Evolutionary conservation across 129 eudicot species (phyloP).

Genomic region (Chrysanthemum seticuspe): DNA sequence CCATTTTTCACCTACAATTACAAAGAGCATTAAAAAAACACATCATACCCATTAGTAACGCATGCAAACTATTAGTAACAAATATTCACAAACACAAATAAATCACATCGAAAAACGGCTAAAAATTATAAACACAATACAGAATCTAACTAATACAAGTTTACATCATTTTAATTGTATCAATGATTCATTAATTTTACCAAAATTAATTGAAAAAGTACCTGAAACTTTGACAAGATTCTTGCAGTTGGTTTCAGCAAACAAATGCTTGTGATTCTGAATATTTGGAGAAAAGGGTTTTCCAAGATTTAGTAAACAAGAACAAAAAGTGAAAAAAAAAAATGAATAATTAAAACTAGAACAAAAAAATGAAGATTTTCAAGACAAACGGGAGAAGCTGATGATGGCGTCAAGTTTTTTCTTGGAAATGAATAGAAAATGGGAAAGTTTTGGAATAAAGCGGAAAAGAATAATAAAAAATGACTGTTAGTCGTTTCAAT

Average conservation of each 20-base stretch:
- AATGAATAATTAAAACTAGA: not conserved
- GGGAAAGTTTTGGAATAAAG: not conserved
- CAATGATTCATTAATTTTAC: not conserved
- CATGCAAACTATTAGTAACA: not conserved
- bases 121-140: constrained; percentile 4
- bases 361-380: constrained; percentile 11
- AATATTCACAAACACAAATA: not conserved
- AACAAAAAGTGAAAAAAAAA: not conserved
- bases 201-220: not conserved
- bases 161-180: not conserved
- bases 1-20: constrained; percentile 49
- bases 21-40: constrained; percentile 12
- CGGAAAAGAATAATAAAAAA: not conserved
- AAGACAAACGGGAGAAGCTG: constrained; percentile 23
- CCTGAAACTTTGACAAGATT: constrained; percentile 15
- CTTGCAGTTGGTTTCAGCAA: constrained; percentile 14
- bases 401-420: not conserved
- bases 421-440: not conserved
- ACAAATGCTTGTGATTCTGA: not conserved
- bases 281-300: constrained; percentile 25
- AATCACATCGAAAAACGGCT: not conserved
- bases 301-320: constrained; percentile 6
- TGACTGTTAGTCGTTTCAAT: constrained; percentile 7
- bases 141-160: not conserved
- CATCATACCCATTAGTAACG: not conserved